Conservation (phyloP, 2,329 filamentous ascomycete genomes). For the Ophiobolus disseminans region DNA sequence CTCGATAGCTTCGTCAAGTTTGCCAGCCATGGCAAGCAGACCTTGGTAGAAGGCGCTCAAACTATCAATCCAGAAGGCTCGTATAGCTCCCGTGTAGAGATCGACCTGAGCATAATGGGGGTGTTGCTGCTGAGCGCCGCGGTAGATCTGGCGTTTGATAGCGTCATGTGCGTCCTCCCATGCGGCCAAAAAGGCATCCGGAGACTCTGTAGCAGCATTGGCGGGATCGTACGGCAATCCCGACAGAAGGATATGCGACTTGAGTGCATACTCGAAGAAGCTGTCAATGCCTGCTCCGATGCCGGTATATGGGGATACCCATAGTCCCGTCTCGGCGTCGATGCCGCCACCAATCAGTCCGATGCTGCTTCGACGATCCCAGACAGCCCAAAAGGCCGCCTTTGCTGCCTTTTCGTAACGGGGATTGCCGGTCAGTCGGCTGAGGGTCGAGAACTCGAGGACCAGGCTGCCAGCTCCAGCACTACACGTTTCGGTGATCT, state of each 20-base stretch:
- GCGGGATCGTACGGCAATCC: slow-evolving; percentile 59
- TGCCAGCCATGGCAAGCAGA: slow-evolving; percentile 81
- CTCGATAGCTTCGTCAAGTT: slow-evolving; percentile 88
- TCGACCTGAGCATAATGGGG: slow-evolving; percentile 95
- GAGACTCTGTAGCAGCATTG: slow-evolving; percentile 68
- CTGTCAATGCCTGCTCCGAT: slow-evolving; percentile 97
- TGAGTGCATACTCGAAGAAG: slow-evolving; percentile 98
- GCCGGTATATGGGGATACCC: slow-evolving; percentile 88
- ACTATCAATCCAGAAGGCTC: slow-evolving; percentile 95
- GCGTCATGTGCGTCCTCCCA: slow-evolving; percentile 88
- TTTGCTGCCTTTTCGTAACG: slow-evolving; percentile 92
- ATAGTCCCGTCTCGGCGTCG: slow-evolving; percentile 87
- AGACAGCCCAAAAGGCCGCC: slow-evolving; percentile 96
- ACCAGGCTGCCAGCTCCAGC: slow-evolving; percentile 96
- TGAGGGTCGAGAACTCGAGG: slow-evolving; percentile 90
- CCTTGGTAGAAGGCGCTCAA: slow-evolving; percentile 95
- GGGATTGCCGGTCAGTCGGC: slow-evolving; percentile 81
- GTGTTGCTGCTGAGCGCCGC: slow-evolving; percentile 74
- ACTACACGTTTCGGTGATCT: slow-evolving; percentile 95
- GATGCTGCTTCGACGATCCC: slow-evolving; percentile 83
- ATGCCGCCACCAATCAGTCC: slow-evolving; percentile 90
- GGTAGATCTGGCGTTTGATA: slow-evolving; percentile 91
- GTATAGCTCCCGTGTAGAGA: slow-evolving; percentile 82
- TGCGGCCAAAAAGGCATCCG: slow-evolving; percentile 78
- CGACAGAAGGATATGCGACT: slow-evolving; percentile 89